A percentile compares a stretch with the other conserved stretches of the same genome.
phyloP scores from a whole-genome alignment of 2,329 filamentous ascomycete species.

The Chaetomiaceae sp. region DNA sequence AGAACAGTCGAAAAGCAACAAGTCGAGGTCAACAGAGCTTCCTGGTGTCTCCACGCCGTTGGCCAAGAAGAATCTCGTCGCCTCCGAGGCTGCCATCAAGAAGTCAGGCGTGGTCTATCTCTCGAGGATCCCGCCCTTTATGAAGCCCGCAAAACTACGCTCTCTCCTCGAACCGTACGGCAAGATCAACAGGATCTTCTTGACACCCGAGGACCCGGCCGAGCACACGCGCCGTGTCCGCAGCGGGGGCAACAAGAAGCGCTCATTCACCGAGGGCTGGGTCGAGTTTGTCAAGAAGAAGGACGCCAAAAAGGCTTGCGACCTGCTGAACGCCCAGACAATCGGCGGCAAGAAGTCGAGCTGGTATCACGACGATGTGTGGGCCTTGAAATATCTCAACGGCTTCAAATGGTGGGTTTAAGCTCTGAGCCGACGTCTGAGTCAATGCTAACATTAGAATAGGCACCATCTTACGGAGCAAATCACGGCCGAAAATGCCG shows the following conservation, averaged over 20 bases:
- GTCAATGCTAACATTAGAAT: background rate
- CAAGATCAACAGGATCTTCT: slow-evolving; percentile 70
- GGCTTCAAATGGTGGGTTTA: slow-evolving; percentile 71
- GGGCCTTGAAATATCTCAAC: slow-evolving; percentile 76
- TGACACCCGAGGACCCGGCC: slow-evolving; percentile 68
- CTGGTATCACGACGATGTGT: slow-evolving; percentile 82
- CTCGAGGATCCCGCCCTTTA: slow-evolving; percentile 79
- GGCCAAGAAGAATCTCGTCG: slow-evolving; percentile 63
- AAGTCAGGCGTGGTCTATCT: slow-evolving; percentile 80
- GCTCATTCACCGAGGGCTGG: slow-evolving; percentile 80
- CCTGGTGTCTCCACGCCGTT: slow-evolving; percentile 51
- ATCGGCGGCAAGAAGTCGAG: slow-evolving; percentile 80
- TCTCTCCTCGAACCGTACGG: slow-evolving; percentile 72
- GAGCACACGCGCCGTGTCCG: slow-evolving; percentile 62
- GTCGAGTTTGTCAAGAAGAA: slow-evolving; percentile 73
- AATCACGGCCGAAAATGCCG: slow-evolving; percentile 76
- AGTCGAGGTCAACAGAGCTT: slow-evolving; percentile 29
- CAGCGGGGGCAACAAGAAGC: slow-evolving; percentile 77
- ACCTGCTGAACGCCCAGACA: slow-evolving; percentile 69
- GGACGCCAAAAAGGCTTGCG: slow-evolving; percentile 71
- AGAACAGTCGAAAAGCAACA: slow-evolving; percentile 17
- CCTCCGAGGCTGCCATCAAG: slow-evolving; percentile 58
- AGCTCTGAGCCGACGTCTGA: slow-evolving; percentile 18
- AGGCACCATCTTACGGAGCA: slow-evolving; percentile 47
- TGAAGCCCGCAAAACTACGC: slow-evolving; percentile 76